phyloP scores from a whole-genome alignment of 805 yeast genomes.

The Ogataea pini region DNA sequence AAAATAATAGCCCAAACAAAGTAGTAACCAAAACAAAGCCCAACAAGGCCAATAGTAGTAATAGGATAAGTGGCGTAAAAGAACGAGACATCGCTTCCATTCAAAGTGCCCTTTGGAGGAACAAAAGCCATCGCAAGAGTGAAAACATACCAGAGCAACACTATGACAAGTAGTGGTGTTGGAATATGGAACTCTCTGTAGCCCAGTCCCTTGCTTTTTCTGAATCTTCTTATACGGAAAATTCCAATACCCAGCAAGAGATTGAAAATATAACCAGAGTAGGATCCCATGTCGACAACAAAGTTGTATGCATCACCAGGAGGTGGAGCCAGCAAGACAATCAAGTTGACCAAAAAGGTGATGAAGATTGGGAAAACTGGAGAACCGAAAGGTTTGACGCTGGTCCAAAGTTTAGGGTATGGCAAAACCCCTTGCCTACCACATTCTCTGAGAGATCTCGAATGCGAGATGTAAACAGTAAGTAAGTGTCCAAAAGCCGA shows the following conservation, averaged over 20 bases:
- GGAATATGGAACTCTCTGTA: slow-evolving; percentile 38
- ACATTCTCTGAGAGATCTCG: slow-evolving; percentile 75
- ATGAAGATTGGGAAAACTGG: slow-evolving; percentile 74
- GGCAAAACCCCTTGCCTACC: slow-evolving; percentile 85
- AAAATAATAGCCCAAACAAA: slow-evolving; percentile 39
- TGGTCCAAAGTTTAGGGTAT: slow-evolving; percentile 67
- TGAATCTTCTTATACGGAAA: slow-evolving; percentile 42
- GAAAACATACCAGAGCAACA: slow-evolving; percentile 37
- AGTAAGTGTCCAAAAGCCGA: slow-evolving; percentile 81
- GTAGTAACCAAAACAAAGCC: slow-evolving; percentile 38
- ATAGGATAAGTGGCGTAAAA: slow-evolving; percentile 46
- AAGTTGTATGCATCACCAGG: slow-evolving; percentile 88
- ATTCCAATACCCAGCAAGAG: slow-evolving; percentile 63
- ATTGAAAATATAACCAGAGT: slow-evolving; percentile 78
- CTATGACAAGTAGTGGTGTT: slow-evolving; percentile 35
- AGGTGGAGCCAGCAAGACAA: slow-evolving; percentile 77
- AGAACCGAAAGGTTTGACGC: slow-evolving; percentile 69
- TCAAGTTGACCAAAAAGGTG: slow-evolving; percentile 74
- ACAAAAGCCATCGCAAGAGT: slow-evolving; percentile 46
- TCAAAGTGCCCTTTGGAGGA: slow-evolving; percentile 42
- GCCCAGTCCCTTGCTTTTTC: slow-evolving; percentile 38
- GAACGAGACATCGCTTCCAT: slow-evolving; percentile 44
- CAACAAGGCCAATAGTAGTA: slow-evolving; percentile 38
- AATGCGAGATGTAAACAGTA: slow-evolving; percentile 79
- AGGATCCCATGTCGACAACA: slow-evolving; percentile 74